These are phyloP conservation scores for Dacryopinax primogenitus DNA, from an alignment of 768 basidiomycete species.

Conservation along the genomic window DNA sequence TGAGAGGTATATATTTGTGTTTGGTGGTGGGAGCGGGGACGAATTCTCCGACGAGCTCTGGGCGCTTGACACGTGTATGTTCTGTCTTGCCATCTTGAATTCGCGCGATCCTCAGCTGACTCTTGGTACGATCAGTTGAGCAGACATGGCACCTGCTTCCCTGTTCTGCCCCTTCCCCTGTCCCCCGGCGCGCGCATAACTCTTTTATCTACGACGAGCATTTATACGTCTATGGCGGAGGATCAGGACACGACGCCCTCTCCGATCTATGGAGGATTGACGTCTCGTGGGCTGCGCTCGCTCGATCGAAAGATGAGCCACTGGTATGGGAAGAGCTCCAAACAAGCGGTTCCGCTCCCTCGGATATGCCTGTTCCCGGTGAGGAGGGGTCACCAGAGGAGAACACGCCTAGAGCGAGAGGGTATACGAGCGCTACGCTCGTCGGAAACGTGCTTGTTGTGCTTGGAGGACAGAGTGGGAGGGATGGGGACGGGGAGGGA, in stretches of 20 bases:
- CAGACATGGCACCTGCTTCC: not conserved
- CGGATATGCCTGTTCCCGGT: not conserved
- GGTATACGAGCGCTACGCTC: constrained; percentile 85
- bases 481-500: constrained; percentile 75
- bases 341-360: constrained; percentile 36
- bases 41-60: constrained; percentile 73
- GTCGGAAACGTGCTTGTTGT: constrained; percentile 77
- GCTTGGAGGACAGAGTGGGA: constrained; percentile 83
- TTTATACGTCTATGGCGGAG: constrained; percentile 87
- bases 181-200: constrained; percentile 77
- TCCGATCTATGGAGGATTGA: constrained; percentile 86
- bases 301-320: constrained; percentile 20
- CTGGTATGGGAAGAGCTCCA: constrained; percentile 50
- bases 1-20: constrained; percentile 58
- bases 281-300: constrained; percentile 23
- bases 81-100: not conserved
- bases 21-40: constrained; percentile 77
- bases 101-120: not conserved
- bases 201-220: constrained; percentile 57
- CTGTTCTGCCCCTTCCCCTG: constrained; percentile 28
- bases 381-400: constrained; percentile 3
- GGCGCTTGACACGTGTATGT: constrained; percentile 61
- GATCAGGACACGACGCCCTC: constrained; percentile 78
- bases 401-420: constrained; percentile 35
- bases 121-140: not conserved